Evolutionary conservation across 257 asterid genomes (phyloP).

Genomic region (Nicotiana paniculata): DNA sequence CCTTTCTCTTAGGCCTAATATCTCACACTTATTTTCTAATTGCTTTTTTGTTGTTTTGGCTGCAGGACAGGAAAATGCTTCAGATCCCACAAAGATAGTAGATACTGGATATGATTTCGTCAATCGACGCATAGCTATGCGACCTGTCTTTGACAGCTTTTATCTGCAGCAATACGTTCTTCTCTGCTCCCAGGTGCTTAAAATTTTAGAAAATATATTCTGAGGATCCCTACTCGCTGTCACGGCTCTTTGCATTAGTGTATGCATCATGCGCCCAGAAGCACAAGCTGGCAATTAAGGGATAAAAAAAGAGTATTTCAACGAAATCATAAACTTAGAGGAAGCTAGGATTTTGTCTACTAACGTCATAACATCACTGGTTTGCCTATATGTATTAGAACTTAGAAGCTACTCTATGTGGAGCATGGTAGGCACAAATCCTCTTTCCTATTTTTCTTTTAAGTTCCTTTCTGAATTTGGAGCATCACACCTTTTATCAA

Average conservation of each 20-base stretch:
- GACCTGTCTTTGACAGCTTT: slow-evolving; percentile 63
- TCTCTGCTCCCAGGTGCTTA: slow-evolving; percentile 80
- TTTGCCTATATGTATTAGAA: background rate
- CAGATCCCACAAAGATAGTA: slow-evolving; percentile 27
- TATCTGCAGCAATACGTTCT: slow-evolving; percentile 84
- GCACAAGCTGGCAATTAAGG: background rate
- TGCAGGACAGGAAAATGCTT: slow-evolving; percentile 32
- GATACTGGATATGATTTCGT: slow-evolving; percentile 48
- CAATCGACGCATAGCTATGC: slow-evolving; percentile 31
- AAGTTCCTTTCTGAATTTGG: background rate
- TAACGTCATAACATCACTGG: background rate
- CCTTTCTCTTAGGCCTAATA: background rate
- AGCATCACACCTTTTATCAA: background rate
- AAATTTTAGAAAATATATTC: background rate
- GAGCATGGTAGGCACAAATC: background rate
- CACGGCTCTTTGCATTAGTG: background rate
- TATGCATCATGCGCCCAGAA: background rate
- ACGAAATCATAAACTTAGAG: background rate
- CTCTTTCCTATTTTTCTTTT: background rate
- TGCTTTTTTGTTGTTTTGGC: slow-evolving; percentile 8
- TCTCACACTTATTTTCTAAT: slow-evolving; percentile 1
- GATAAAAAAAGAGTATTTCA: background rate
- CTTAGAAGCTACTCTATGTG: background rate
- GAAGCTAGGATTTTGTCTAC: background rate
- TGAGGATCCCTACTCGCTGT: background rate